These are phyloP conservation scores for Medicago arabica DNA, from an alignment of 306 rosid species.

Conservation along the genomic window DNA sequence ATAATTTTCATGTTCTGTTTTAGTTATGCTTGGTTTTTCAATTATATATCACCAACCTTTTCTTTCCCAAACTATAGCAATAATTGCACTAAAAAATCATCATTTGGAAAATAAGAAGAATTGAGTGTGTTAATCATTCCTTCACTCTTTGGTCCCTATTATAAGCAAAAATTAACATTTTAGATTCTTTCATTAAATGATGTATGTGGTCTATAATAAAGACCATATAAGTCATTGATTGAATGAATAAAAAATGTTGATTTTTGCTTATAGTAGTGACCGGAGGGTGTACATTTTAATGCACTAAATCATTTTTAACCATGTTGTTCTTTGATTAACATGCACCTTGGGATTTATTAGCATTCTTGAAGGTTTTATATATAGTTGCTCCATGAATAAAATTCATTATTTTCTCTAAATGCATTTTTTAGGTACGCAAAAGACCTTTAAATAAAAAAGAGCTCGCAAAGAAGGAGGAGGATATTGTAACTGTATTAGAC, in stretches of 20 bases:
- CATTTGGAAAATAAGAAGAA: slow-evolving; percentile 25
- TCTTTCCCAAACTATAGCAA: slow-evolving; percentile 3
- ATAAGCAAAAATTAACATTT: too few relatives aligned
- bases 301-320: slow-evolving; percentile 22
- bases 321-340: neutral
- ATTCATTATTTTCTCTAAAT: slow-evolving; percentile 29
- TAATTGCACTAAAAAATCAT: slow-evolving; percentile 12
- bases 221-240: too few relatives aligned
- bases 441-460: slow-evolving; percentile 97
- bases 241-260: too few relatives aligned
- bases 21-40: neutral
- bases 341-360: slow-evolving; percentile 27
- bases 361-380: slow-evolving; percentile 27
- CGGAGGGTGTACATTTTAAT: neutral
- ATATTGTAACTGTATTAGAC: slow-evolving; percentile 78
- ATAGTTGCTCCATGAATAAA: neutral
- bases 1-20: slow-evolving; percentile 22
- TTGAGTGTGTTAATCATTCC: slow-evolving; percentile 23
- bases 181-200: too few relatives aligned
- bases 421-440: slow-evolving; percentile 79
- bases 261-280: too few relatives aligned
- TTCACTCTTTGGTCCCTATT: neutral
- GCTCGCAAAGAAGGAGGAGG: slow-evolving; percentile 93
- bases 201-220: too few relatives aligned
- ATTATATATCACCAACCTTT: slow-evolving; percentile 4